These are phyloP conservation scores for Lepidium africanum DNA, from an alignment of 345 rosid species.

Conservation along the genomic window DNA sequence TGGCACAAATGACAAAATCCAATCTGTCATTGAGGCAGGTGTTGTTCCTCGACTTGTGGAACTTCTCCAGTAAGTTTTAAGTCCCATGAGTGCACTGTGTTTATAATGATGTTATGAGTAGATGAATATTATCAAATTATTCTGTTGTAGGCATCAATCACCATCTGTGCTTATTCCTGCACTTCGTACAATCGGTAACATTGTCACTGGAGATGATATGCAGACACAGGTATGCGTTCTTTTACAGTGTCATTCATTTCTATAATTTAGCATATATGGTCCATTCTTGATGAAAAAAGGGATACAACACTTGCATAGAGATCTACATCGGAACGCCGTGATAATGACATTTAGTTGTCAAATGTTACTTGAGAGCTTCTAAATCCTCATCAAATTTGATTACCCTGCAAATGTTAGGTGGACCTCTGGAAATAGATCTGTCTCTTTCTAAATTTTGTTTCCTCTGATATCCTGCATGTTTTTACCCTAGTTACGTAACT, in stretches of 20 bases:
- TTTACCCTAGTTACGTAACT: neutral
- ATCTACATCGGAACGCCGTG: neutral
- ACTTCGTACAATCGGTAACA: constrained; percentile 78
- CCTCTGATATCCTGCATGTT: neutral
- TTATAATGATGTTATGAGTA: neutral
- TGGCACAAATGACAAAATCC: constrained; percentile 96
- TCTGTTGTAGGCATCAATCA: constrained; percentile 49
- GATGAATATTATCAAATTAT: neutral
- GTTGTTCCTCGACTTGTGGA: constrained; percentile 81
- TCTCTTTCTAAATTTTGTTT: neutral
- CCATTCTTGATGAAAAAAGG: neutral
- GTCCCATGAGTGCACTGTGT: neutral
- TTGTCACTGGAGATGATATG: constrained; percentile 77
- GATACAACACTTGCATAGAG: neutral
- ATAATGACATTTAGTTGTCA: neutral
- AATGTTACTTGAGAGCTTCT: neutral
- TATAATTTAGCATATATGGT: neutral
- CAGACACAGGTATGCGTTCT: constrained; percentile 49
- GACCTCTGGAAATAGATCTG: neutral
- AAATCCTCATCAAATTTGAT: neutral
- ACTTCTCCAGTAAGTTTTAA: constrained; percentile 63
- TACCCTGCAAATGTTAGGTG: neutral
- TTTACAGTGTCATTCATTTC: neutral
- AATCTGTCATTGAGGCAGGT: constrained; percentile 84
- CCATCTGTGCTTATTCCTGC: constrained; percentile 83